Percentiles rank a stretch among this genome's conserved stretches.
Evolutionary conservation across 306 rosid genomes (phyloP).

Genomic region (Cicer arietinum): DNA sequence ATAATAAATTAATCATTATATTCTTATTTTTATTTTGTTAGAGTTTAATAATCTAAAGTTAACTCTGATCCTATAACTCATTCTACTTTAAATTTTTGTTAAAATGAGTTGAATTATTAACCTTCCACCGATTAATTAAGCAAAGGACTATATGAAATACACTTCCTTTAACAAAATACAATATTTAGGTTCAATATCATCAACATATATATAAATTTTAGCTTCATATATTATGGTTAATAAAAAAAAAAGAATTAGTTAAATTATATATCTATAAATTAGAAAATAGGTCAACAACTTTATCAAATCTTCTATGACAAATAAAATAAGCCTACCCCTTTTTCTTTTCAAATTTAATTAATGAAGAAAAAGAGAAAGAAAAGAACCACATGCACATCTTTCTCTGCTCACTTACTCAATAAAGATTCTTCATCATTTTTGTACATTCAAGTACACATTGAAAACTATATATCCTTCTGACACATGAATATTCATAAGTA

Average conservation of each 20-base stretch:
- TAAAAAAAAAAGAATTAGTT: neutral
- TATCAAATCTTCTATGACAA: constrained; percentile 23
- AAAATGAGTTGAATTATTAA: no score
- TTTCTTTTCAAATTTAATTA: neutral
- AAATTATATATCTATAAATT: constrained; percentile 15
- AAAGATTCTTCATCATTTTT: constrained; percentile 43
- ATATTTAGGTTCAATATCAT: no score
- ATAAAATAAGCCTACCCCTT: constrained; percentile 31
- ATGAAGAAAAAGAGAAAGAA: constrained; percentile 31
- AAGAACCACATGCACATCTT: constrained; percentile 43
- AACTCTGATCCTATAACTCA: no score
- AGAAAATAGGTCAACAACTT: constrained; percentile 9
- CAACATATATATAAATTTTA: no score
- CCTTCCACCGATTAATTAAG: no score
- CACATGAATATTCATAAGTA: constrained; percentile 45
- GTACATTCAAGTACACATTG: constrained; percentile 48
- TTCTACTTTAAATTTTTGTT: no score
- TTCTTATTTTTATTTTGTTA: no score
- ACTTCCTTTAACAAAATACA: no score
- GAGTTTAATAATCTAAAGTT: no score
- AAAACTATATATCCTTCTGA: constrained; percentile 45
- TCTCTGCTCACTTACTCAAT: constrained; percentile 29
- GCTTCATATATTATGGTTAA: no score
- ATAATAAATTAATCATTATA: no score
- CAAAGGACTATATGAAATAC: no score